Percentiles rank a stretch among this genome's conserved stretches.
phyloP scores from a whole-genome alignment of 2,329 filamentous ascomycete genomes.

The Alternaria dauci region DNA sequence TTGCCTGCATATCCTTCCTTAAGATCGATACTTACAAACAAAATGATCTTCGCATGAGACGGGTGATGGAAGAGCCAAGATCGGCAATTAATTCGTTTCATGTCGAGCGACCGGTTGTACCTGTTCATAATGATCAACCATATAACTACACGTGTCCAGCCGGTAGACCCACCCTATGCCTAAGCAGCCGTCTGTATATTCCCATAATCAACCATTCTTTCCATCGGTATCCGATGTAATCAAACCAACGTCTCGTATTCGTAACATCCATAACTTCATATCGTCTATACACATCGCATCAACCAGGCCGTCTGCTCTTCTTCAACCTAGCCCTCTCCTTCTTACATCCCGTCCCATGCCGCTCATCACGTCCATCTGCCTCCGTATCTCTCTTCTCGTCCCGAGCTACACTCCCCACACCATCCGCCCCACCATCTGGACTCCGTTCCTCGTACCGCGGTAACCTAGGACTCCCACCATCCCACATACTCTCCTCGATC shows the following conservation, averaged over 20 bases:
- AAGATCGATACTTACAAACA: too few species aligned
- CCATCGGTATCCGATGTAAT: background rate
- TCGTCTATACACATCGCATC: background rate
- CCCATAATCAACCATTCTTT: too few species aligned
- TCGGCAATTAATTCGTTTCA: too few species aligned
- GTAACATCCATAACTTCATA: background rate
- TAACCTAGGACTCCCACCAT: background rate
- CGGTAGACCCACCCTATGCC: too few species aligned
- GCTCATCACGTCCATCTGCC: background rate
- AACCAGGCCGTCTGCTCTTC: background rate
- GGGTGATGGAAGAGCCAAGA: too few species aligned
- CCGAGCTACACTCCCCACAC: background rate
- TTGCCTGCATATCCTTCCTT: too few species aligned
- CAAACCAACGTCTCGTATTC: background rate
- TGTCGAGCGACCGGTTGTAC: too few species aligned
- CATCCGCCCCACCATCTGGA: background rate
- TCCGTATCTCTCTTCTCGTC: background rate
- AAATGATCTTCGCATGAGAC: too few species aligned
- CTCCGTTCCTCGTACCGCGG: background rate
- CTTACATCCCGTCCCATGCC: background rate
- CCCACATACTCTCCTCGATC: background rate
- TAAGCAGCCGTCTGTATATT: too few species aligned
- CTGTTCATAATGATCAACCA: too few species aligned
- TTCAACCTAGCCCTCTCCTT: background rate
- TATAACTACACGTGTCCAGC: too few species aligned